Percentiles rank a stretch among this genome's conserved stretches.
Evolutionary conservation across 2,329 filamentous ascomycete genomes (phyloP).

Genomic region (Pseudopyricularia cyperi): DNA sequence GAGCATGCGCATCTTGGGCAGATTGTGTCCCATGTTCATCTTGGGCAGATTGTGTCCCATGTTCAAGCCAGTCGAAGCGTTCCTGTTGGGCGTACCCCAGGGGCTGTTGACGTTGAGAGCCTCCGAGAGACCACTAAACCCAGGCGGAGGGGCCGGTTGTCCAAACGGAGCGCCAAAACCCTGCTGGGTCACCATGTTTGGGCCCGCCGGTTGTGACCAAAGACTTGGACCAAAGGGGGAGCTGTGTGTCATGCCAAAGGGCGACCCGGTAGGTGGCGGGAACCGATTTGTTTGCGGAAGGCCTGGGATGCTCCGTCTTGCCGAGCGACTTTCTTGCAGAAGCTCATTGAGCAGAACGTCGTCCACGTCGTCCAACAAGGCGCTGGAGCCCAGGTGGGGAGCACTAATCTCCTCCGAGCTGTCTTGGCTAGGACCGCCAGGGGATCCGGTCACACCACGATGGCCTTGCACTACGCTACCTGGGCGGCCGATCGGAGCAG

Average conservation of each 20-base stretch:
- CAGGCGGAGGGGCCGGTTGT: background rate
- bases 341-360: conserved; percentile 30
- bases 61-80: conserved; percentile 7
- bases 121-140: background rate
- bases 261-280: background rate
- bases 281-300: background rate
- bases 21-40: background rate
- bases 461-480: conserved; percentile 53
- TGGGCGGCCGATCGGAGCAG: conserved; percentile 78
- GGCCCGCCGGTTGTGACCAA: conserved; percentile 4
- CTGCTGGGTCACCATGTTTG: background rate
- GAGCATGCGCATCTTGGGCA: conserved; percentile 45
- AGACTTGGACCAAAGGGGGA: conserved; percentile 8
- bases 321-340: conserved; percentile 8
- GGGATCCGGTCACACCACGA: conserved; percentile 16
- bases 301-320: conserved; percentile 6
- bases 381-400: conserved; percentile 73
- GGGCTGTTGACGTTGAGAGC: background rate
- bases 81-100: conserved; percentile 4
- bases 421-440: conserved; percentile 36
- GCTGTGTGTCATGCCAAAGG: conserved; percentile 6
- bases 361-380: conserved; percentile 64
- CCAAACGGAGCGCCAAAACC: conserved; percentile 3
- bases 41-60: background rate
- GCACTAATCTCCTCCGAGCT: conserved; percentile 53